Evolutionary conservation across 1,284 basidiomycete genomes (phyloP), one percentile per base, ranked within the genome.

Genomic region (Rugosomyces carneus): DNA sequence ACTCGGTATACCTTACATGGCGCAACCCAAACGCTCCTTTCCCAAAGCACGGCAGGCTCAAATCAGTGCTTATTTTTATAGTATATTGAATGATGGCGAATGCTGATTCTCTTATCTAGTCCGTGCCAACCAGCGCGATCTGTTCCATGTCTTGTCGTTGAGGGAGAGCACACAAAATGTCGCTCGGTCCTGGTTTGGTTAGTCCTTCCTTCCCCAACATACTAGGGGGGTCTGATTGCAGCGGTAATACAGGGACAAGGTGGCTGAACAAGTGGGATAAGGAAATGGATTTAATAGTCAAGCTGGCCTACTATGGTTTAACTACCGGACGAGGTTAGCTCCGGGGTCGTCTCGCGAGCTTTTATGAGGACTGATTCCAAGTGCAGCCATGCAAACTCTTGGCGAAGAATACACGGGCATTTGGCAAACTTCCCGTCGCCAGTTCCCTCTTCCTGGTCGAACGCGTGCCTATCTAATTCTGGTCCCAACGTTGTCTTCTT

Each of bases 371-470:
- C 53, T 49, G 48, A 37, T 36, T 35, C 24, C 16, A 37, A 24
- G 19, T 37, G 9, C 56, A 86, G 91, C 84, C 2, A 75, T 72
- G 2, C 90, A 92, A 63, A 92, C 89, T 1, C 71, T 94, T 0
- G 91, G 91, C 11, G 91, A 95, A 64, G 91, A 95, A 61, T 95
- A 95, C 59, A 93, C 90, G 0, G 88, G 89, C 57, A 84, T 89
- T 24, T 85, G 89, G 78, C 79, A 84, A 44, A 80, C 81, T 10
- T 64, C 59, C 36, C 61, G 61, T 9, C 53, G 59, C 9, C 58
- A 62, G 11, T 58, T 66, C 27, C 80, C 77, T 10, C 81, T 78
- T 10, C 67, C 76, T 15, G 60, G 52, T 27, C 58, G 63, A 46
- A 57, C 69, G 9, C 75, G 83, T 29, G 62, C 71, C 15, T 71